Conservation (phyloP, 345 rosid genomes). For the Eucalyptus brandiana region DNA sequence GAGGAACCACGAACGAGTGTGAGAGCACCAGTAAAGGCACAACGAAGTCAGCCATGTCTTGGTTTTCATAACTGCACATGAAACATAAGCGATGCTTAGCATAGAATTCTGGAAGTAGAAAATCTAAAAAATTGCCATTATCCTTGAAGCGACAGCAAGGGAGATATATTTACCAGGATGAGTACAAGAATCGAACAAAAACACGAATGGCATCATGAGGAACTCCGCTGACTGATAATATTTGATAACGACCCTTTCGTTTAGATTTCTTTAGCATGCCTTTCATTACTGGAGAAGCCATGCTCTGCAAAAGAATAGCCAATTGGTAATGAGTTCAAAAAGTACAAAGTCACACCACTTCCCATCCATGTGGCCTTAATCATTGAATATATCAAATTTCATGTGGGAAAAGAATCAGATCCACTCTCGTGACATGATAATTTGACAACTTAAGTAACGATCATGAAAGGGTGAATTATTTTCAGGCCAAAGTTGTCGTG, state of each 20-base stretch:
- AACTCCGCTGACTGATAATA: slow-evolving; percentile 61
- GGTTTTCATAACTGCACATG: slow-evolving; percentile 56
- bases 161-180: slow-evolving; percentile 45
- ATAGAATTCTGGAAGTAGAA: background rate
- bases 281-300: slow-evolving; percentile 68
- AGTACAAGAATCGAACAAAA: slow-evolving; percentile 72
- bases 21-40: slow-evolving; percentile 68
- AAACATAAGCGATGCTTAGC: background rate
- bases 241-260: slow-evolving; percentile 20
- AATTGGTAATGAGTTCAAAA: background rate
- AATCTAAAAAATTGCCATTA: background rate
- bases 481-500: background rate
- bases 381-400: background rate
- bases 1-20: slow-evolving; percentile 58
- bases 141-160: background rate
- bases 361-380: background rate
- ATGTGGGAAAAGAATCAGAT: background rate
- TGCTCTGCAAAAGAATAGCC: slow-evolving; percentile 31
- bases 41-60: slow-evolving; percentile 51
- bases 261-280: slow-evolving; percentile 64
- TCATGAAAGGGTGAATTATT: background rate
- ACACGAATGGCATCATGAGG: slow-evolving; percentile 57
- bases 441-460: background rate
- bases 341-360: background rate
- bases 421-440: background rate